Conservation (phyloP, 2,329 filamentous ascomycete species). For the Aplosporella prunicola region DNA sequence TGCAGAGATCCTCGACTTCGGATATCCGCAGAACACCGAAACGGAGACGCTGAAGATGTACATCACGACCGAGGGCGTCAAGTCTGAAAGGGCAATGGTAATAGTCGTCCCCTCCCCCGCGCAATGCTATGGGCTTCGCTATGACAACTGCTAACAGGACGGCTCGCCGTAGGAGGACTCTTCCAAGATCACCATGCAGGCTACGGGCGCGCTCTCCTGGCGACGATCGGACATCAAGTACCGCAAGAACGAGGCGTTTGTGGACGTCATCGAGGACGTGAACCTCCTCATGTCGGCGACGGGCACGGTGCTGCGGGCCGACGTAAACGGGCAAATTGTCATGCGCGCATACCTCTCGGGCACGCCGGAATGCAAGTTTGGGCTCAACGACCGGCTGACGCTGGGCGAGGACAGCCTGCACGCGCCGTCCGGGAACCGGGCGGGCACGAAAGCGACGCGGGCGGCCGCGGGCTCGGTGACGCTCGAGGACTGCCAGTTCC, state of each 20-base stretch:
- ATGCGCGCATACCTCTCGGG: constrained; percentile 97
- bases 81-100: constrained; percentile 66
- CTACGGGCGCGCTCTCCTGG: constrained; percentile 94
- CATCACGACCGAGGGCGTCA: constrained; percentile 98
- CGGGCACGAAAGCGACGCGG: constrained; percentile 82
- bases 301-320: constrained; percentile 85
- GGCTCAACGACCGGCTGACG: constrained; percentile 86
- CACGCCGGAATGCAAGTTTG: constrained; percentile 97
- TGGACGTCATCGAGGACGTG: constrained; percentile 98
- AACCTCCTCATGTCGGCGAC: constrained; percentile 99
- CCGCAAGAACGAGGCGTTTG: constrained; percentile 98
- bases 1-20: constrained; percentile 93
- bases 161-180: constrained; percentile 65
- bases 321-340: constrained; percentile 94
- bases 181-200: constrained; percentile 98
- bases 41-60: constrained; percentile 99
- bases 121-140: no score
- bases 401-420: constrained; percentile 58
- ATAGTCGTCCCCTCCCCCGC: constrained; percentile 5
- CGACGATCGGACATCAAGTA: constrained; percentile 96
- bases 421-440: constrained; percentile 62
- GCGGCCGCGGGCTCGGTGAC: constrained; percentile 93
- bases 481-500: constrained; percentile 95
- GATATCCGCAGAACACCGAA: constrained; percentile 97
- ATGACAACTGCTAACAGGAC: no score